Percentiles rank a stretch among this genome's conserved stretches.
Evolutionary conservation across 345 rosid genomes (phyloP).

Genomic region (Mallotus nudiflorus): DNA sequence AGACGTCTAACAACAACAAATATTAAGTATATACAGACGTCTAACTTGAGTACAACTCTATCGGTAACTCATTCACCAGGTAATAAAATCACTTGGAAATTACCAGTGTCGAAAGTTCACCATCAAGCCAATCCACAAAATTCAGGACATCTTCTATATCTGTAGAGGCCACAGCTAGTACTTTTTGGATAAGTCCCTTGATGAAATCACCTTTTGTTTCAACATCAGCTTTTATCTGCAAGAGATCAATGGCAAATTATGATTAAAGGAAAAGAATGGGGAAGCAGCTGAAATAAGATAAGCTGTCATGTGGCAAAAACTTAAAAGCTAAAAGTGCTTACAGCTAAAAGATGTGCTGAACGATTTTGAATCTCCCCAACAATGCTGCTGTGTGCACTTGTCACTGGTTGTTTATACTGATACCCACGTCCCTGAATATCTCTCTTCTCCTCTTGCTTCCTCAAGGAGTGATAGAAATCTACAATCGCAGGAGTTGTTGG

Average conservation of each 20-base stretch:
- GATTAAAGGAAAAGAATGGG: background rate
- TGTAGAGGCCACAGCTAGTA: constrained; percentile 56
- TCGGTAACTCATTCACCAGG: background rate
- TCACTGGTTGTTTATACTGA: constrained; percentile 35
- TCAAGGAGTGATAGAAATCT: constrained; percentile 44
- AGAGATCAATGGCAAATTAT: constrained; percentile 14
- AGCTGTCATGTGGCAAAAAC: background rate
- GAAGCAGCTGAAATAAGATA: constrained; percentile 7
- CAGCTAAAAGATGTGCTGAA: constrained; percentile 80
- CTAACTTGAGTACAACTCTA: background rate
- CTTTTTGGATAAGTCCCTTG: constrained; percentile 65
- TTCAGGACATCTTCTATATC: constrained; percentile 74
- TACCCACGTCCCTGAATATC: constrained; percentile 31
- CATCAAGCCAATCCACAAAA: constrained; percentile 83
- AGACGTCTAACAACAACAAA: background rate
- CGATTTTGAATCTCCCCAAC: constrained; percentile 94
- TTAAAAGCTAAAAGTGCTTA: constrained; percentile 34
- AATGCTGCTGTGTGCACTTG: constrained; percentile 66
- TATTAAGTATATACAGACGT: background rate
- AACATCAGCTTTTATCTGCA: constrained; percentile 77
- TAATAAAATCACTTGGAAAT: constrained; percentile 19
- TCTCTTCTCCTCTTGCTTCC: constrained; percentile 54
- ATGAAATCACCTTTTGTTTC: constrained; percentile 83
- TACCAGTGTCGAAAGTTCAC: constrained; percentile 74
- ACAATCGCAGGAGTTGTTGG: constrained; percentile 51